These are phyloP conservation scores for Septoria linicola DNA, from an alignment of 2,329 filamentous ascomycete genomes.

Conservation along the genomic window DNA sequence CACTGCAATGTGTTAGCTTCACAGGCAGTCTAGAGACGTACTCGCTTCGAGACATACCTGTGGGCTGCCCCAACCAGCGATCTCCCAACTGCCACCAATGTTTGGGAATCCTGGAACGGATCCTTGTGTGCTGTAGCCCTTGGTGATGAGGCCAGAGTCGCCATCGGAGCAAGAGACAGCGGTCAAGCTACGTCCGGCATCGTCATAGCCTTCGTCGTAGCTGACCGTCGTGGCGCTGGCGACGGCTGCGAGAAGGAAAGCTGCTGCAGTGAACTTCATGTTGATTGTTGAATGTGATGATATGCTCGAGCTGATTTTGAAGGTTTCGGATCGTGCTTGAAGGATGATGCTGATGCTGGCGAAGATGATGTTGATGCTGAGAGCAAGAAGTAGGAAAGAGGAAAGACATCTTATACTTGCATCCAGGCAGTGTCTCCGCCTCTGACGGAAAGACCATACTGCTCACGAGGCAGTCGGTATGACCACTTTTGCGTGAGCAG, in stretches of 20 bases:
- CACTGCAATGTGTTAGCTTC: conserved; percentile 45
- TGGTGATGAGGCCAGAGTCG: conserved; percentile 63
- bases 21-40: not conserved
- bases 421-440: not conserved
- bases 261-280: conserved; percentile 37
- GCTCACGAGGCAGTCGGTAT: not conserved
- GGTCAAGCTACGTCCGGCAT: conserved; percentile 54
- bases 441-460: not conserved
- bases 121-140: conserved; percentile 50
- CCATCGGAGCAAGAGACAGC: conserved; percentile 67
- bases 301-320: not conserved
- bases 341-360: not conserved
- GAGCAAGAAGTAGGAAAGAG: not conserved
- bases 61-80: conserved; percentile 43
- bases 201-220: conserved; percentile 60
- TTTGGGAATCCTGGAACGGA: conserved; percentile 49
- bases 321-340: not conserved
- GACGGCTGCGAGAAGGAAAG: conserved; percentile 33
- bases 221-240: conserved; percentile 46
- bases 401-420: conserved; percentile 1
- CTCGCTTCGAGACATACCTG: not conserved
- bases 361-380: not conserved
- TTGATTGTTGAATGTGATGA: conserved; percentile 3
- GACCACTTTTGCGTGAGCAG: not conserved
- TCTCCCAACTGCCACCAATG: conserved; percentile 51